phyloP scores from a whole-genome alignment of 176 grass and related monocot species.

The Cenchrus americanus region DNA sequence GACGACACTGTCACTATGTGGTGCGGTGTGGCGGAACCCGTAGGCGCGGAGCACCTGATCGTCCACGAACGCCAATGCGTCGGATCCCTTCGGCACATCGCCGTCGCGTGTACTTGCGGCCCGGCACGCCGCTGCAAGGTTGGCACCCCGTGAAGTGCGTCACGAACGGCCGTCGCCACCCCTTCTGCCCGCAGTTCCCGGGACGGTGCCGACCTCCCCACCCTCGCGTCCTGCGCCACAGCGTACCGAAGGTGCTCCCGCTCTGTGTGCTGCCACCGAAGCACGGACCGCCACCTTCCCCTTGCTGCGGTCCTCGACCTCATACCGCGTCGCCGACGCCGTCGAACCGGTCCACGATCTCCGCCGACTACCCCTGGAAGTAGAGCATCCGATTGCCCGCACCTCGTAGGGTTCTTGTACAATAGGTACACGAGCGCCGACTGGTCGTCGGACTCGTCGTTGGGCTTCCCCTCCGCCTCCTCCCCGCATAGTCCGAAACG shows the following conservation, averaged over 20 bases:
- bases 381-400: too few species aligned
- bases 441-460: too few species aligned
- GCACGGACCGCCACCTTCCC: not conserved
- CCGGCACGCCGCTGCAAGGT: constrained; percentile 60
- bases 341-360: too few species aligned
- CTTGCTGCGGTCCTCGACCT: too few species aligned
- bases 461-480: too few species aligned
- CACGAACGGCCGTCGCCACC: constrained; percentile 66
- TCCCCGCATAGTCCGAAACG: too few species aligned
- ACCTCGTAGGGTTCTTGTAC: too few species aligned
- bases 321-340: too few species aligned
- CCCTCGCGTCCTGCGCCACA: constrained; percentile 29
- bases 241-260: constrained; percentile 35
- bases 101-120: constrained; percentile 51
- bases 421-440: too few species aligned
- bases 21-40: constrained; percentile 56
- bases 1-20: constrained; percentile 43
- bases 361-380: too few species aligned
- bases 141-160: constrained; percentile 86
- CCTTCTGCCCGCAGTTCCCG: constrained; percentile 33
- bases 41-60: constrained; percentile 72
- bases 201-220: too few species aligned
- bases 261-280: constrained; percentile 51
- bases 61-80: constrained; percentile 65
- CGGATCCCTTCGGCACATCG: constrained; percentile 68